phyloP scores from a whole-genome alignment of 2,329 filamentous ascomycete species.

The Cordyceps javanica region DNA sequence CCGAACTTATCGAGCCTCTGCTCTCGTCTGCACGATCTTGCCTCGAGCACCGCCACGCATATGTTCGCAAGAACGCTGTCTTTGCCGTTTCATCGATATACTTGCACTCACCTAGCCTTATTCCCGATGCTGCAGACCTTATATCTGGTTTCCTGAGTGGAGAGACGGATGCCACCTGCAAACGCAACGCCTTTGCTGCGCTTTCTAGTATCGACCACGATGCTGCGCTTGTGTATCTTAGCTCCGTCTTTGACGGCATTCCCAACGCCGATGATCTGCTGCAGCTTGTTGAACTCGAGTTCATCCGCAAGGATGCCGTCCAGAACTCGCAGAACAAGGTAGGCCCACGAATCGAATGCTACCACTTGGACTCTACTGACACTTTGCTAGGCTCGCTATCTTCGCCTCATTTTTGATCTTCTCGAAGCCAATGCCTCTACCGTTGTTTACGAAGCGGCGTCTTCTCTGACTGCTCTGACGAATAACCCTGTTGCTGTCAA shows the following conservation, averaged over 20 bases:
- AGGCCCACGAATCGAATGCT: slow-evolving; percentile 21
- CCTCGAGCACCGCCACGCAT: slow-evolving; percentile 92
- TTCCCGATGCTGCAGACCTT: slow-evolving; percentile 91
- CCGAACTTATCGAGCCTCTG: slow-evolving; percentile 92
- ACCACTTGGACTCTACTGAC: slow-evolving; percentile 11
- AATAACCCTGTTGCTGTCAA: slow-evolving; percentile 97
- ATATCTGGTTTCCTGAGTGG: slow-evolving; percentile 82
- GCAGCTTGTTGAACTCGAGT: slow-evolving; percentile 90
- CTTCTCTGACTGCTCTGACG: slow-evolving; percentile 86
- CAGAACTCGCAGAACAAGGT: slow-evolving; percentile 93
- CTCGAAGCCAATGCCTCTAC: slow-evolving; percentile 90
- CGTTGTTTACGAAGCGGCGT: slow-evolving; percentile 95
- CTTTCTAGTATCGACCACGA: slow-evolving; percentile 89
- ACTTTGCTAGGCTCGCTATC: slow-evolving; percentile 66
- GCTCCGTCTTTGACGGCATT: slow-evolving; percentile 84
- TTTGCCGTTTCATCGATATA: slow-evolving; percentile 92
- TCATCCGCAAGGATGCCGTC: slow-evolving; percentile 95
- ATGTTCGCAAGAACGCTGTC: slow-evolving; percentile 96
- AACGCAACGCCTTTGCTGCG: slow-evolving; percentile 93
- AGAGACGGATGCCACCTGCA: slow-evolving; percentile 92
- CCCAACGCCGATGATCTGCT: slow-evolving; percentile 91
- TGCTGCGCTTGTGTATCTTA: slow-evolving; percentile 82
- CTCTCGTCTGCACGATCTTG: slow-evolving; percentile 88
- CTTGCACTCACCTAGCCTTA: slow-evolving; percentile 82
- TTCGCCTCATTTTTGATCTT: slow-evolving; percentile 92